Evolutionary conservation across 345 rosid genomes (phyloP).

Genomic region (Eutrema yunnanense): DNA sequence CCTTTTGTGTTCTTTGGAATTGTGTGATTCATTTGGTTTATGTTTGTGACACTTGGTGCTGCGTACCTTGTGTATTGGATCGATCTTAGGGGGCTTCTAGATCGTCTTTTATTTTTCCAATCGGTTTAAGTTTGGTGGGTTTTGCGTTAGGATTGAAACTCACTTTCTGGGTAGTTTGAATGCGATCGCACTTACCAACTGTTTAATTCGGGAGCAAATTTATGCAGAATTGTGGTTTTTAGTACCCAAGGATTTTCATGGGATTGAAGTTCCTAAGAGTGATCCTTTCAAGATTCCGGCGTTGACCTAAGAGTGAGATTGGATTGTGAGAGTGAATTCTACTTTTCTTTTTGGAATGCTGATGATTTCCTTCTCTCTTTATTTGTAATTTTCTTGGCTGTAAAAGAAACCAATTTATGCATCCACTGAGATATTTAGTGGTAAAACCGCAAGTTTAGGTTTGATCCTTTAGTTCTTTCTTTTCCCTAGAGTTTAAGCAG

Average conservation of each 20-base stretch:
- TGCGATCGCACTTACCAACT: slow-evolving; percentile 3
- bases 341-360: neutral
- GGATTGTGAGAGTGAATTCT: neutral
- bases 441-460: slow-evolving; percentile 33
- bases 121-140: neutral
- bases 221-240: neutral
- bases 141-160: slow-evolving; percentile 7
- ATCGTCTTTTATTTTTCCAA: neutral
- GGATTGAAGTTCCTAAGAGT: neutral
- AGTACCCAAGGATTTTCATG: neutral
- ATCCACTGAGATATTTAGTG: slow-evolving; percentile 4
- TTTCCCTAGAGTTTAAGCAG: neutral
- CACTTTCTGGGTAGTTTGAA: slow-evolving; percentile 12
- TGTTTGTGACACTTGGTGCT: neutral
- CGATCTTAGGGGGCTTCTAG: slow-evolving; percentile 3
- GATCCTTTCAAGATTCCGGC: neutral
- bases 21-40: slow-evolving; percentile 4
- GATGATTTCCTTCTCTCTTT: neutral
- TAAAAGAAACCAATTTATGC: slow-evolving; percentile 31
- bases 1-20: neutral
- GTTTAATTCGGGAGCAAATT: neutral
- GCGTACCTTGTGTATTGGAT: slow-evolving; percentile 4
- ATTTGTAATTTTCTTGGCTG: neutral
- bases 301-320: slow-evolving; percentile 22
- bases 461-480: slow-evolving; percentile 9